Conservation (phyloP, 495 filamentous ascomycete species). For the Polyplosphaeria fusca region DNA sequence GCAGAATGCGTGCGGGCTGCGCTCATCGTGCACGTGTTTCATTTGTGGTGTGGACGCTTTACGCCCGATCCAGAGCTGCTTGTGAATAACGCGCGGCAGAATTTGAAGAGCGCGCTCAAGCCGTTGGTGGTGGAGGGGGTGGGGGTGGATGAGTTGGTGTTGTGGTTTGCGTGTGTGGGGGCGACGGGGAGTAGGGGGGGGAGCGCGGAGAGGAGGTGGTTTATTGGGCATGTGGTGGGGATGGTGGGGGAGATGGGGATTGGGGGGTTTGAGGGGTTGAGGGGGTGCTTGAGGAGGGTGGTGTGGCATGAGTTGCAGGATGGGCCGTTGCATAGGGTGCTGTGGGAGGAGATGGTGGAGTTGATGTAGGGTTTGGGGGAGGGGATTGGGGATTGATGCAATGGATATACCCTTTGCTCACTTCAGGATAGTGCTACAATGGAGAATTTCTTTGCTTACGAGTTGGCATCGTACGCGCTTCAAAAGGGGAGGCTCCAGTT, state of each 20-base stretch:
- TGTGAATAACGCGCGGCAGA: background rate
- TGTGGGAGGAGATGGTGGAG: background rate
- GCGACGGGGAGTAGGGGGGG: background rate
- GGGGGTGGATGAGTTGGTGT: background rate
- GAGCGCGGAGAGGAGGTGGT: background rate
- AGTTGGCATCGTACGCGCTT: too few relatives aligned
- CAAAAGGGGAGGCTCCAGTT: too few relatives aligned
- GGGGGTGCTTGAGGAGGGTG: background rate
- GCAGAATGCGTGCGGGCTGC: background rate
- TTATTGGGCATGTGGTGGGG: background rate
- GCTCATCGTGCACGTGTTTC: background rate
- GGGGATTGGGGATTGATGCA: too few relatives aligned
- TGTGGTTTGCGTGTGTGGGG: background rate
- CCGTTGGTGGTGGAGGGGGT: background rate
- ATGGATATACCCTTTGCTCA: too few relatives aligned
- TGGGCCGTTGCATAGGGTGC: background rate
- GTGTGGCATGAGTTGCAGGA: background rate
- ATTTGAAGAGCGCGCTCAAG: background rate
- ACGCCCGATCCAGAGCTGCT: background rate
- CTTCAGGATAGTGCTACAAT: too few relatives aligned
- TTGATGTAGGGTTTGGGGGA: background rate
- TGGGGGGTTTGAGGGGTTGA: background rate
- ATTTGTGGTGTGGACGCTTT: background rate
- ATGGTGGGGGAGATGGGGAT: background rate
- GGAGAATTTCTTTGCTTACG: too few relatives aligned